These are phyloP conservation scores for Didymosphaeria variabile DNA, from an alignment of 2,329 filamentous ascomycete genomes.

Conservation along the genomic window DNA sequence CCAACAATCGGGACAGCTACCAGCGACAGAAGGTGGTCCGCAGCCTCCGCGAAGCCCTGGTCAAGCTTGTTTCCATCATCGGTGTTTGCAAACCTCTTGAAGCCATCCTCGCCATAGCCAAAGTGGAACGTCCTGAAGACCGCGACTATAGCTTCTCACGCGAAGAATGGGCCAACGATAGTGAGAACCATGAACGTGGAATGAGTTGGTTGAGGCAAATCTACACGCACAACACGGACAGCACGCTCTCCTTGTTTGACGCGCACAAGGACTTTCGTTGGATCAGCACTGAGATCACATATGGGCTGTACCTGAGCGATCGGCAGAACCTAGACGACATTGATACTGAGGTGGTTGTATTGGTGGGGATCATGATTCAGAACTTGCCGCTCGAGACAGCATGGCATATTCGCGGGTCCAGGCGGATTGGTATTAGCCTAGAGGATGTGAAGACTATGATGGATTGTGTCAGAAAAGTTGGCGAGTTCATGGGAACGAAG, in stretches of 20 bases:
- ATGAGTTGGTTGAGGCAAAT: conserved; percentile 64
- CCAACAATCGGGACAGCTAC: conserved; percentile 51
- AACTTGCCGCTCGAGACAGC: conserved; percentile 60
- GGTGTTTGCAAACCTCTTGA: conserved; percentile 70
- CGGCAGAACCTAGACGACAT: conserved; percentile 61
- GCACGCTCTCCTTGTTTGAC: conserved; percentile 25
- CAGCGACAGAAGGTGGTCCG: conserved; percentile 58
- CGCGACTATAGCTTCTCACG: conserved; percentile 60
- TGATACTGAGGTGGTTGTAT: conserved; percentile 63
- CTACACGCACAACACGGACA: conserved; percentile 59
- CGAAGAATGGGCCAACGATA: conserved; percentile 64
- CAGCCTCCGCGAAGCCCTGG: conserved; percentile 64
- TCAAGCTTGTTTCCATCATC: conserved; percentile 64
- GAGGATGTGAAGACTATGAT: conserved; percentile 54
- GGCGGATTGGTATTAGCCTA: conserved; percentile 56
- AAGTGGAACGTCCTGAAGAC: conserved; percentile 63
- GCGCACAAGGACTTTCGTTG: conserved; percentile 30
- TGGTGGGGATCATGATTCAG: conserved; percentile 65
- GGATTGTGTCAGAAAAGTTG: conserved; percentile 37
- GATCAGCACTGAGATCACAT: conserved; percentile 54
- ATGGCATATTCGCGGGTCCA: conserved; percentile 62
- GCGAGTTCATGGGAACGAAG: conserved; percentile 24
- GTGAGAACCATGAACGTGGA: conserved; percentile 61
- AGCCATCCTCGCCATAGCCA: conserved; percentile 62
- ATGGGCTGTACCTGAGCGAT: conserved; percentile 65